Evolutionary conservation across 106 monocot genomes (phyloP), one percentile per base, ranked within the genome.

Genomic region (Narthecium ossifragum): DNA sequence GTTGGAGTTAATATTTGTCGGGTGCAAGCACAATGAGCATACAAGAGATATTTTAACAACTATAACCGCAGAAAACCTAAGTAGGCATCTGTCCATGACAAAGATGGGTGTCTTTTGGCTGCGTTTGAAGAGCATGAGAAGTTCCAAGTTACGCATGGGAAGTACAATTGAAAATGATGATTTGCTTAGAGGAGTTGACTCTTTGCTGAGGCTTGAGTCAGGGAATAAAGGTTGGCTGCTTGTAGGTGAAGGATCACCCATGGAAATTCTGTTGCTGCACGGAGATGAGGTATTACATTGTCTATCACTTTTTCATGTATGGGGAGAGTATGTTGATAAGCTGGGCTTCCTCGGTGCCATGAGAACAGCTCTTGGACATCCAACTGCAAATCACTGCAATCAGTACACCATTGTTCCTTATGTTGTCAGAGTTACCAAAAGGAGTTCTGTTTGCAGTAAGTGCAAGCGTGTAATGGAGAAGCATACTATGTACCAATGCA

Each of bases 1-100:
- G 17, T 37, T 72, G 22, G 72, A 57, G 39, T 50, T 72, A 51
- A 37, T 72, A 8, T 72, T 64, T 58, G 54, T 57, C 22, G 72
- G 72, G 50, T 57, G 72, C 49, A 64, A 57, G 5, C 3, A 23
- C 7, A 4, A 11, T 13, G 57, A 64, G 25, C 25, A 46, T 26
- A 46, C 55, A 27, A 48, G 37, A 31, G 49, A 64, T 23, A 58
- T 64, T 48, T 58, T 72, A 45, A n/a, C 56, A 57, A 64, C 47
- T 14, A 22, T 72, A 10, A 51, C 28, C 9, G 21, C 11, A 31
- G 72, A 72, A 72, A 64, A 64, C 13, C 28, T 63, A 5, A 64
- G 64, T 15, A 57, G 37, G 17, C 64, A 58, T 34, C 38, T 72
- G 28, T 50, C 72, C 17, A n/a, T 4, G 26, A 57, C 36, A 46